phyloP scores from a whole-genome alignment of 192 early-diverging fungal genomes.

The Lobosporangium transversale region DNA sequence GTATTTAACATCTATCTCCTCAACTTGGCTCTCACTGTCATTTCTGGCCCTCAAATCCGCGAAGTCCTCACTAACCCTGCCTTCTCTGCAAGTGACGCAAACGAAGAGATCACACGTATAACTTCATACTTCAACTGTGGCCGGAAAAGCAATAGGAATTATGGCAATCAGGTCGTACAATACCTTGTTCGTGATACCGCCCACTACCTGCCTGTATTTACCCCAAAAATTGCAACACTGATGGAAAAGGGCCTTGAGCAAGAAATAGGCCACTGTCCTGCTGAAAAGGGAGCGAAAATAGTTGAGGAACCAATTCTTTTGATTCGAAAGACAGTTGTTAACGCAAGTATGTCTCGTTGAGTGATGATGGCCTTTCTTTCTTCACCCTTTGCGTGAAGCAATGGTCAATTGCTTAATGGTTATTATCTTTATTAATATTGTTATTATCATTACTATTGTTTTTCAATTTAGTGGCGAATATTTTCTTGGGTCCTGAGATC shows the following conservation, averaged over 20 bases:
- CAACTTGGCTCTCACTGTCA: conserved; percentile 16
- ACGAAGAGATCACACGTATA: conserved; percentile 20
- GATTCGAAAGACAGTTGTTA: conserved; percentile 44
- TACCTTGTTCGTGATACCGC: conserved; percentile 37
- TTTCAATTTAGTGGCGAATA: conserved; percentile 22
- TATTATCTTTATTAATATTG: background rate
- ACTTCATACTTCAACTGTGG: conserved; percentile 2
- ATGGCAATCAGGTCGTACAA: conserved; percentile 10
- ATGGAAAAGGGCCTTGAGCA: conserved; percentile 6
- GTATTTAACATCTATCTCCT: conserved; percentile 31
- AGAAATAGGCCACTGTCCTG: conserved; percentile 13
- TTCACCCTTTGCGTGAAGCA: too few relatives aligned
- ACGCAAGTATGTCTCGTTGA: conserved; percentile 35
- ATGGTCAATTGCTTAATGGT: conserved; percentile 13
- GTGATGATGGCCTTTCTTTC: background rate
- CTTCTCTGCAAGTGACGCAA: conserved; percentile 20
- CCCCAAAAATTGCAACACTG: conserved; percentile 31
- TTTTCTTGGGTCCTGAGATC: conserved; percentile 35
- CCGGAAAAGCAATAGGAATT: conserved; percentile 15
- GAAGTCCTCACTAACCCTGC: conserved; percentile 47
- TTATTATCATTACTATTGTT: background rate
- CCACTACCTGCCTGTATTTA: conserved; percentile 48
- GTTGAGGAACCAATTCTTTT: conserved; percentile 30
- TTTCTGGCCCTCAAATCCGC: conserved; percentile 36
- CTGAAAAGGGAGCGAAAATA: too few relatives aligned